Conservation (phyloP, 352 stramenopile genomes). For the Phytophthora sp. region DNA sequence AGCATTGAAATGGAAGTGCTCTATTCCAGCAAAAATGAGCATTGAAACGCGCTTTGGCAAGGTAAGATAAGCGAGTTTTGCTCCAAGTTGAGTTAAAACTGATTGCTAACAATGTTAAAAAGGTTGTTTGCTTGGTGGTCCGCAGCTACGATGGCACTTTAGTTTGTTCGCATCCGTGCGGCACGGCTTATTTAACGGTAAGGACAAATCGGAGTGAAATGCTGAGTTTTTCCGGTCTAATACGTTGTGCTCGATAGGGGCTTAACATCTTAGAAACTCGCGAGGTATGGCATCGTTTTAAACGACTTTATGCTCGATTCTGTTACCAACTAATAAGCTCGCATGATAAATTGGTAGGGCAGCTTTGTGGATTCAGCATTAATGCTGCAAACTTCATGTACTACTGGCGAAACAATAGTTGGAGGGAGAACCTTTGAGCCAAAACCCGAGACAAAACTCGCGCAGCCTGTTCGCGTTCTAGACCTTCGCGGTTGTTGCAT, state of each 20-base stretch:
- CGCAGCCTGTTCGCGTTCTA: constrained; percentile 21
- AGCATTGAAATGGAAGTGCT: constrained; percentile 47
- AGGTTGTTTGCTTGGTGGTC: constrained; percentile 49
- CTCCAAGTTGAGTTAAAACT: background rate
- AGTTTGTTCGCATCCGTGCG: constrained; percentile 51
- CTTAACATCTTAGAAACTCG: constrained; percentile 42
- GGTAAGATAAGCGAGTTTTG: constrained; percentile 25
- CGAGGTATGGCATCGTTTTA: constrained; percentile 27
- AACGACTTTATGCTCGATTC: background rate
- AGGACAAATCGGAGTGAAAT: background rate
- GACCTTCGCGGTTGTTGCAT: constrained; percentile 70
- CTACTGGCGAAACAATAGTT: constrained; percentile 9
- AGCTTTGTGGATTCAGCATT: constrained; percentile 35
- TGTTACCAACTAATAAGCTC: constrained; percentile 1
- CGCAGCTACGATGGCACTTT: constrained; percentile 58
- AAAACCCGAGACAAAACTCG: background rate
- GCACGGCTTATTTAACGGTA: constrained; percentile 58
- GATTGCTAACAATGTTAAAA: constrained; percentile 4
- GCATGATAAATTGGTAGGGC: constrained; percentile 31
- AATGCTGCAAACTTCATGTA: constrained; percentile 10
- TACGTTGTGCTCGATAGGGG: constrained; percentile 29
- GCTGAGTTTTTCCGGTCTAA: background rate
- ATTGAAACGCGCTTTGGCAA: constrained; percentile 64
- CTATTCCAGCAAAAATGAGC: constrained; percentile 41
- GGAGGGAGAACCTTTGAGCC: constrained; percentile 11